Percentiles rank a stretch among this genome's conserved stretches.
phyloP scores from a whole-genome alignment of 176 grass and related monocot species.

The Lolium multiflorum region DNA sequence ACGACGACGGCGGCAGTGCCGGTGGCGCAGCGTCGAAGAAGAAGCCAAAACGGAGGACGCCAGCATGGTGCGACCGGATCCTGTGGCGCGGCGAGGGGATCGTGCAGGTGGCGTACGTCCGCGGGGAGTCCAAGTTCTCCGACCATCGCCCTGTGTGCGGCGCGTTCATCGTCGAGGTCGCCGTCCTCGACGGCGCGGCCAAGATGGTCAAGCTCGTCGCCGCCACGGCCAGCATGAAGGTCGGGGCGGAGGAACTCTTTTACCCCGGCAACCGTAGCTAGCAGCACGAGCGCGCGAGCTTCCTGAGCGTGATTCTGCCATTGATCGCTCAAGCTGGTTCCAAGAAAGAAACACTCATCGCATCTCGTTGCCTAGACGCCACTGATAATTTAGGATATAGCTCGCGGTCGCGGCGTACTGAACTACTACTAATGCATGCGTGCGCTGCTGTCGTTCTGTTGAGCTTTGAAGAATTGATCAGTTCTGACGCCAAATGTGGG shows the following conservation, averaged over 20 bases:
- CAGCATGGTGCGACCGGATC: constrained; percentile 95
- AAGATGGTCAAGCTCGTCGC: constrained; percentile 46
- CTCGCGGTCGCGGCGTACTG: neutral
- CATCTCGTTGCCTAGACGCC: neutral
- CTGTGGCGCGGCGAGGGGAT: constrained; percentile 90
- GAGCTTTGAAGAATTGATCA: neutral
- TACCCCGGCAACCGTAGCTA: neutral
- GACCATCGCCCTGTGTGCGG: constrained; percentile 87
- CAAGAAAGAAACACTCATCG: neutral
- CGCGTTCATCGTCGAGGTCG: constrained; percentile 69
- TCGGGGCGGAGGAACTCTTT: constrained; percentile 76
- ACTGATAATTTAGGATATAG: constrained; percentile 15
- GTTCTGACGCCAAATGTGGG: neutral
- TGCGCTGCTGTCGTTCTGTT: neutral
- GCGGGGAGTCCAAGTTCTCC: constrained; percentile 90
- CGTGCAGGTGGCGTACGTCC: constrained; percentile 79
- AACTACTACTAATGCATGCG: neutral
- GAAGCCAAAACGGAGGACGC: constrained; percentile 93
- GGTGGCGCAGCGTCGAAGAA: constrained; percentile 71
- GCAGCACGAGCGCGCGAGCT: neutral
- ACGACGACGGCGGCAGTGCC: constrained; percentile 53
- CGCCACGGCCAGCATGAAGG: constrained; percentile 73
- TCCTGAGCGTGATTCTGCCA: neutral
- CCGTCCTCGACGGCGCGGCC: constrained; percentile 39
- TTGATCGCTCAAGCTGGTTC: neutral